Percentiles rank a stretch among this genome's conserved stretches.
Conservation (phyloP, 2,329 filamentous ascomycete genomes). For the Neobulgaria alba region DNA sequence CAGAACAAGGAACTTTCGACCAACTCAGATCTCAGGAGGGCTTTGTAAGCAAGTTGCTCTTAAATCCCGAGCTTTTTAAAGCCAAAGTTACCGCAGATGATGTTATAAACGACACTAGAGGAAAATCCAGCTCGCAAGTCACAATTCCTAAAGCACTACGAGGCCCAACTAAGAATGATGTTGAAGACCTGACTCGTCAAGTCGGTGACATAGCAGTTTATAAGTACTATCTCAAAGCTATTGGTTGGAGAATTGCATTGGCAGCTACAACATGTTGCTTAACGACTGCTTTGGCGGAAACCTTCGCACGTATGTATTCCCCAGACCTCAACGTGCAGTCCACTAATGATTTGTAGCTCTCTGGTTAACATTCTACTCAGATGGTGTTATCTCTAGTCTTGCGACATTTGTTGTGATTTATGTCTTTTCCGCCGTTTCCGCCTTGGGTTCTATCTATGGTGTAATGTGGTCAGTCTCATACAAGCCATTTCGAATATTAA, state of each 20-base stretch:
- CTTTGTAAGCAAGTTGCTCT: conserved; percentile 19
- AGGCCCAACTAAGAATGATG: conserved; percentile 27
- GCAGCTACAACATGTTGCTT: conserved; percentile 5
- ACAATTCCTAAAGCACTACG: not conserved
- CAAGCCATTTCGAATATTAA: not conserved
- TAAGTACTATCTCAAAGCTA: conserved; percentile 18
- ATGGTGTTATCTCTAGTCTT: conserved; percentile 6
- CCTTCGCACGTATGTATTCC: conserved; percentile 5
- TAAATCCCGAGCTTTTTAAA: conserved; percentile 29
- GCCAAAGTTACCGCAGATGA: conserved; percentile 1
- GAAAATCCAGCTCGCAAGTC: not conserved
- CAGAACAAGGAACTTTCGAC: conserved; percentile 31
- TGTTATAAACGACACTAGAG: not conserved
- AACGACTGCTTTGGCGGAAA: conserved; percentile 1
- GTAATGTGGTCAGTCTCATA: not conserved
- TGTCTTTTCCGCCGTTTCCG: conserved; percentile 2
- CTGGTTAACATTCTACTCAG: conserved; percentile 9
- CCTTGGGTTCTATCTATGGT: not conserved
- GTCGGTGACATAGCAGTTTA: conserved; percentile 19
- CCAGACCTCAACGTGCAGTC: no score
- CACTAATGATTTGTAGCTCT: conserved; percentile 3
- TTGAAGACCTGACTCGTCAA: conserved; percentile 10
- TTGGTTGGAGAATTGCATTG: conserved; percentile 11
- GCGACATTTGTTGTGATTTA: conserved; percentile 4
- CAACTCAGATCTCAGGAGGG: conserved; percentile 11